These are phyloP conservation scores for Neofusicoccum ribis DNA, from an alignment of 2,329 filamentous ascomycete species.

Conservation along the genomic window DNA sequence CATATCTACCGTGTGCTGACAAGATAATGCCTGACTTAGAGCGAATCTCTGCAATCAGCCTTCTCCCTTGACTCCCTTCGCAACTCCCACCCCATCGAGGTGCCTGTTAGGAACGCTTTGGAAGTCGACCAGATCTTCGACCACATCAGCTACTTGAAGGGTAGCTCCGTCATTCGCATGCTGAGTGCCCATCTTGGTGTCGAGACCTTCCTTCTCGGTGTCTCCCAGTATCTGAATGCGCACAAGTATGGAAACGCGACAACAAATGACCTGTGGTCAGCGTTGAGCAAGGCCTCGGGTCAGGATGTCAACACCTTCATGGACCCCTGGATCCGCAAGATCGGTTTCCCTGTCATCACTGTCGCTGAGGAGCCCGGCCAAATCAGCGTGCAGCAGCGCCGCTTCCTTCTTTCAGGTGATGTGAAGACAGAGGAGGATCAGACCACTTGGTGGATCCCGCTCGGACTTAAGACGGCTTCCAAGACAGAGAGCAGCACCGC, in stretches of 20 bases:
- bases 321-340: constrained; percentile 92
- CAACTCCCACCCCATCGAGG: constrained; percentile 93
- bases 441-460: constrained; percentile 93
- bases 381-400: constrained; percentile 78
- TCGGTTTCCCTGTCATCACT: constrained; percentile 89
- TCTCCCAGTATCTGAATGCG: constrained; percentile 83
- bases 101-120: constrained; percentile 87
- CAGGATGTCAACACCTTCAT: constrained; percentile 85
- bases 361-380: constrained; percentile 81
- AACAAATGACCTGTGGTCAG: constrained; percentile 87
- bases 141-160: constrained; percentile 93
- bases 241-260: constrained; percentile 89
- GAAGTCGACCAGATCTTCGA: constrained; percentile 99
- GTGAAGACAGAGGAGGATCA: constrained; percentile 87
- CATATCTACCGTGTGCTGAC: constrained; percentile 30
- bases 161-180: constrained; percentile 96
- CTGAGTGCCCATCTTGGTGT: constrained; percentile 85
- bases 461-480: constrained; percentile 78
- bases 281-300: constrained; percentile 82
- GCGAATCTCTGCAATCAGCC: constrained; percentile 89
- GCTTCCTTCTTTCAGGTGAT: constrained; percentile 90
- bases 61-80: constrained; percentile 88
- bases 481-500: constrained; percentile 59
- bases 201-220: constrained; percentile 85
- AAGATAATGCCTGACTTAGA: constrained; percentile 51